Evolutionary conservation across 768 basidiomycete genomes (phyloP).

Genomic region (Mycena leptocephala): DNA sequence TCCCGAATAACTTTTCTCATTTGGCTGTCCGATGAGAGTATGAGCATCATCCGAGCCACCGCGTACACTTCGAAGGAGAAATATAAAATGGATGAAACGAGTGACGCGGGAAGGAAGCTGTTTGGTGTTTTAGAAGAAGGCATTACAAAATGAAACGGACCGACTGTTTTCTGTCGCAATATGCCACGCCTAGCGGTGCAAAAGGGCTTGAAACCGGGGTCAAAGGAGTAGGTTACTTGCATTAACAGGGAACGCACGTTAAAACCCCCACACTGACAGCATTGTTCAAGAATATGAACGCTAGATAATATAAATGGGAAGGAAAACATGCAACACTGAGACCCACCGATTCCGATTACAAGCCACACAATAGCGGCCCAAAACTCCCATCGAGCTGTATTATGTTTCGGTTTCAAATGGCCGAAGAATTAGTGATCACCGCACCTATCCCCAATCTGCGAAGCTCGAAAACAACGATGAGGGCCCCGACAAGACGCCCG

Average conservation of each 20-base stretch:
- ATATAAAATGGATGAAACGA: conserved; percentile 53
- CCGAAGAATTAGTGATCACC: not conserved
- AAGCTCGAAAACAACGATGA: conserved; percentile 55
- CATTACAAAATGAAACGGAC: conserved; percentile 31
- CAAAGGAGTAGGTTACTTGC: not conserved
- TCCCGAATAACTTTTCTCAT: conserved; percentile 43
- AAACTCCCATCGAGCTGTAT: conserved; percentile 47
- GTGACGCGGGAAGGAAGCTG: conserved; percentile 58
- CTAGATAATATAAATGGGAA: conserved; percentile 40
- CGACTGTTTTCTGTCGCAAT: conserved; percentile 53
- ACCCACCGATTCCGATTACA: conserved; percentile 53
- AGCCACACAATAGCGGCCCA: conserved; percentile 49
- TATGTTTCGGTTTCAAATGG: not conserved
- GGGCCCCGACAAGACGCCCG: conserved; percentile 56
- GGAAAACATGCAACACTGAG: not conserved
- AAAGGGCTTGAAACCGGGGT: conserved; percentile 37
- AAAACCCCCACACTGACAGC: conserved; percentile 55
- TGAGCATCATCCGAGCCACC: conserved; percentile 48
- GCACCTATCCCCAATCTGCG: conserved; percentile 44
- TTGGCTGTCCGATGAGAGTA: conserved; percentile 38
- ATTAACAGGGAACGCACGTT: conserved; percentile 41
- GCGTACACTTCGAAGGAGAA: conserved; percentile 57
- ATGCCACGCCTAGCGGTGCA: conserved; percentile 37
- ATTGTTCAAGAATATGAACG: conserved; percentile 57
- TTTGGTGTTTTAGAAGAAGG: not conserved